Evolutionary conservation across 2,329 filamentous ascomycete species (phyloP), one percentile per base, ranked within the genome.

Genomic region (Ceratocystis destructans): DNA sequence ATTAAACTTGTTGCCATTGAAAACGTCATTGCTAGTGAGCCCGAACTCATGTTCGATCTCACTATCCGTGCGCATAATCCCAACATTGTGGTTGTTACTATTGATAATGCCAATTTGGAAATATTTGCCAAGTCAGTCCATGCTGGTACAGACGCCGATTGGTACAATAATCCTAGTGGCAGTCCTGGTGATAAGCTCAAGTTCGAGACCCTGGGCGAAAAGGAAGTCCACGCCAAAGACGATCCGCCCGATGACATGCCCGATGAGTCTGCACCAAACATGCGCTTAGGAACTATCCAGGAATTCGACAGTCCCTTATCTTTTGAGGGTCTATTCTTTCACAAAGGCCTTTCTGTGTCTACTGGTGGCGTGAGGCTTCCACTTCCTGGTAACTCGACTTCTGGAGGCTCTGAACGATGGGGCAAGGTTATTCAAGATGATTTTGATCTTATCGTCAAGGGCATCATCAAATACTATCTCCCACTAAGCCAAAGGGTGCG

Each of bases 51-150:
- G 84, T 83, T 97, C 72, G 93, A 99, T 74, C 78, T 99, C 62
- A 85, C 89, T 22, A 90, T 99, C 68, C 85, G 85, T 70, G 94
- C 93, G 0, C 81, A 93, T 71, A 99, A 99, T 73, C 92, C 93
- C 0, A 99, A 97, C 71, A 86, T 96, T 50, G 88, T 97, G 48
- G 86, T 90, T 1, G 88, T 99, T 53, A 88, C 88, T 1, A 85
- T 99, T 46, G 86, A 89, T 69, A 86, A 92, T 61, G 87, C 95
- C 73, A 91, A 97, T 73, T 81, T 97, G 67, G 91, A 95, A 72
- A 83, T 99, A 41, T 97, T 97, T 75, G 94, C 94, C 37, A 96
- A 95, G 76, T 96, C 91, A 68, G 90, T 89, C 68, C 89, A 93
- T 73, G 88, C 93, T 12, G 89, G 89, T n/a, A 82, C 80, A 6